These are phyloP conservation scores for Collybiopsis luxurians DNA, from an alignment of 768 basidiomycete species.

Conservation along the genomic window DNA sequence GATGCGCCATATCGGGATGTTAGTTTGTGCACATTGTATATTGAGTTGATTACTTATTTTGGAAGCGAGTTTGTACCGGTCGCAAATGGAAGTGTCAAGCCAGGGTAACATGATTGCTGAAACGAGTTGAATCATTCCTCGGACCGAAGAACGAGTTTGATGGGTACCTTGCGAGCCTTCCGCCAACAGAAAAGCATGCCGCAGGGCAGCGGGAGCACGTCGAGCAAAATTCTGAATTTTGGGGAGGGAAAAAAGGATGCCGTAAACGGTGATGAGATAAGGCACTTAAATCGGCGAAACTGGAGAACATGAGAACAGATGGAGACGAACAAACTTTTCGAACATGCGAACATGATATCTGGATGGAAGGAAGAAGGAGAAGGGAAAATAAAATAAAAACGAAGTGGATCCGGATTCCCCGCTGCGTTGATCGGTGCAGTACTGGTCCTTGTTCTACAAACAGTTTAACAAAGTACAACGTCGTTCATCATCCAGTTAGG, in stretches of 20 bases:
- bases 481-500: neutral
- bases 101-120: neutral
- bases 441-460: conserved; percentile 4
- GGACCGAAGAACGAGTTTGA: too few relatives aligned
- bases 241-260: neutral
- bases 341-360: too few relatives aligned
- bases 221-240: too few relatives aligned
- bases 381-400: neutral
- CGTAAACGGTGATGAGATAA: neutral
- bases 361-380: neutral
- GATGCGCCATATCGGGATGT: conserved; percentile 22
- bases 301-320: neutral
- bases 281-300: neutral
- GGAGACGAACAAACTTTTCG: too few relatives aligned
- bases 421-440: neutral
- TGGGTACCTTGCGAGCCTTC: neutral
- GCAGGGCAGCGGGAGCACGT: neutral
- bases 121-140: too few relatives aligned
- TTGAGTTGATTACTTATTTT: conserved; percentile 22
- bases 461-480: neutral
- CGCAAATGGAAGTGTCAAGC: conserved; percentile 19
- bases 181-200: neutral
- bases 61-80: conserved; percentile 30
- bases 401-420: neutral
- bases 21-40: conserved; percentile 19